A percentile compares a stretch with the other conserved stretches of the same genome.
These are phyloP conservation scores for Hymenoscyphus infarciens DNA, from an alignment of 2,329 filamentous ascomycete species.

Conservation along the genomic window DNA sequence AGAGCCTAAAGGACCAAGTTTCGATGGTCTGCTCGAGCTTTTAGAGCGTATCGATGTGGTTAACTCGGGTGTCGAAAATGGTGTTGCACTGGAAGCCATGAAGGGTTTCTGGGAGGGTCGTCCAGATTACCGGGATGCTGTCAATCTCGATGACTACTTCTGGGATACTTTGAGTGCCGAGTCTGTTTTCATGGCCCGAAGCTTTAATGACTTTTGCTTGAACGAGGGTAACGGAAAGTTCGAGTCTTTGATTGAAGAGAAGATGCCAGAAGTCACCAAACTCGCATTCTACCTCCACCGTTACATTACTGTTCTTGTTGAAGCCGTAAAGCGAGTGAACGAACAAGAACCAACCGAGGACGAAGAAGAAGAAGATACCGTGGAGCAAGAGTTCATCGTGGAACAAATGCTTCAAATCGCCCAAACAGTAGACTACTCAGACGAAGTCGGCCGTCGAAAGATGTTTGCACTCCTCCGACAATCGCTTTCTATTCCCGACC, in stretches of 20 bases:
- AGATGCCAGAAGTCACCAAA: conserved; percentile 90
- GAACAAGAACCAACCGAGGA: conserved; percentile 52
- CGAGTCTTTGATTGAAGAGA: conserved; percentile 78
- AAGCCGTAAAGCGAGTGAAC: conserved; percentile 57
- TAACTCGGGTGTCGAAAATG: conserved; percentile 84
- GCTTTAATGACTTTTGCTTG: conserved; percentile 91
- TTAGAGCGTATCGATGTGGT: conserved; percentile 92
- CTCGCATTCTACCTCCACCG: conserved; percentile 83
- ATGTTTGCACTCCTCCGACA: conserved; percentile 92
- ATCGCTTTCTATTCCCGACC: conserved; percentile 76
- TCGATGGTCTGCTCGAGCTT: conserved; percentile 84
- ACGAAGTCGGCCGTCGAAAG: conserved; percentile 90
- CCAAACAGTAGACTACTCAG: conserved; percentile 90
- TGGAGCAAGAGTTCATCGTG: conserved; percentile 91
- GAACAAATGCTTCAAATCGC: conserved; percentile 93
- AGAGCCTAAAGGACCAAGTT: conserved; percentile 60
- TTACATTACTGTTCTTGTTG: conserved; percentile 67
- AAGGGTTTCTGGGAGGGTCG: conserved; percentile 92
- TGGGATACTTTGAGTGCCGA: conserved; percentile 82
- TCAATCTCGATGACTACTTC: conserved; percentile 69
- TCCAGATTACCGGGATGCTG: conserved; percentile 72
- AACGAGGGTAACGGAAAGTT: conserved; percentile 70
- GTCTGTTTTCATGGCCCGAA: conserved; percentile 83
- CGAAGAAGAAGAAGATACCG: conserved; percentile 74
- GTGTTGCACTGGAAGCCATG: conserved; percentile 92